Percentiles rank a stretch among this genome's conserved stretches.
These are phyloP conservation scores for Ophiostoma piceae DNA, from an alignment of 2,329 filamentous ascomycete species.

Conservation along the genomic window DNA sequence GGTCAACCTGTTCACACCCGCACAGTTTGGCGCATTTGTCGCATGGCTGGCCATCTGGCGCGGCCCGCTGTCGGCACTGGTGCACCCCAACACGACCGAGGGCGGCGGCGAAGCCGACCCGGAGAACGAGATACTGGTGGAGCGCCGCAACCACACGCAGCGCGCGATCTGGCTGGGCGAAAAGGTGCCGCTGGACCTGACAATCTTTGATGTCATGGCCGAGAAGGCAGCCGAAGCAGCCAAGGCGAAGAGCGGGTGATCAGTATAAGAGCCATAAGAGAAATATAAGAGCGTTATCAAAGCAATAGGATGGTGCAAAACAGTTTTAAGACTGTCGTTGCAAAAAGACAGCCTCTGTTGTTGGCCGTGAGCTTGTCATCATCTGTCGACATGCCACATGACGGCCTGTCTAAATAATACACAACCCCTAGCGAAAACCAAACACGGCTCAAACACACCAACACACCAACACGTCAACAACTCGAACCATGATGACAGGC, in stretches of 20 bases:
- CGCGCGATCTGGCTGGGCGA: conserved; percentile 71
- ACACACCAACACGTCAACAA: background rate
- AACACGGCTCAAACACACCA: background rate
- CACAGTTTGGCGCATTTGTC: conserved; percentile 83
- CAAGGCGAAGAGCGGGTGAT: background rate
- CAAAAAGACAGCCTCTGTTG: background rate
- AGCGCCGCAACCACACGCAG: conserved; percentile 57
- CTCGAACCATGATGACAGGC: background rate
- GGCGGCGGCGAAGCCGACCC: conserved; percentile 30
- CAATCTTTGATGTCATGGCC: conserved; percentile 40
- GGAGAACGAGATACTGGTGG: conserved; percentile 32
- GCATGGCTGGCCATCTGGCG: conserved; percentile 79
- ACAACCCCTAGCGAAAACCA: background rate
- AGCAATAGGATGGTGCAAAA: no score
- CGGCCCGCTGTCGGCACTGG: conserved; percentile 69
- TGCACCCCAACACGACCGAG: conserved; percentile 76
- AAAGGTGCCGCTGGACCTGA: conserved; percentile 55
- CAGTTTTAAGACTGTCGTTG: no score
- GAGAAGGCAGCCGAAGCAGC: conserved; percentile 14
- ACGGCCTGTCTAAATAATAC: no score
- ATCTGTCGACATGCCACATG: background rate
- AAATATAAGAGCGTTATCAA: no score
- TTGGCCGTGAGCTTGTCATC: background rate
- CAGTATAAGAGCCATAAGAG: background rate
- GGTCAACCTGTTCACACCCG: conserved; percentile 79